These are phyloP conservation scores for Leucoagaricus sp. DNA, from an alignment of 1,284 basidiomycete species.

Conservation along the genomic window DNA sequence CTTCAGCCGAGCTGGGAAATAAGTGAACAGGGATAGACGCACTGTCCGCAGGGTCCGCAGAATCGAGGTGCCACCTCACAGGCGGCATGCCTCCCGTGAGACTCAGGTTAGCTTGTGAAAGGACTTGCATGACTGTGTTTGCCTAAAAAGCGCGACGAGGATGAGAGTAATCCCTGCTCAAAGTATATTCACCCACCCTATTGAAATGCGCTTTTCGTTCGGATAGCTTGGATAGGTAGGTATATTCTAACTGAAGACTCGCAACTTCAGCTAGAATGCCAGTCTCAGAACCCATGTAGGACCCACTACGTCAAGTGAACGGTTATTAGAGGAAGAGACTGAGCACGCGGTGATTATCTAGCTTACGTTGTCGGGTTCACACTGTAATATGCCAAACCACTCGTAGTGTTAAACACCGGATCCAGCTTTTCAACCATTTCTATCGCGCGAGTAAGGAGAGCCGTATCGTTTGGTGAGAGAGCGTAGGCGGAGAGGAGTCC, in stretches of 20 bases:
- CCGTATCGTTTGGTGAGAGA: slow-evolving; percentile 47
- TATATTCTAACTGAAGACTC: slow-evolving; percentile 58
- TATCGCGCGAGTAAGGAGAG: slow-evolving; percentile 51
- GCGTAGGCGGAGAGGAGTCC: slow-evolving; percentile 85
- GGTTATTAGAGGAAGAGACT: neutral
- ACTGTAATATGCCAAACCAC: slow-evolving; percentile 49
- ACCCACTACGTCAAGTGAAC: slow-evolving; percentile 23
- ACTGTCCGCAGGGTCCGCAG: slow-evolving; percentile 44
- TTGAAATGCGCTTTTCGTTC: slow-evolving; percentile 48
- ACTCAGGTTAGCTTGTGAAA: slow-evolving; percentile 46
- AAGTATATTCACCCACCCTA: slow-evolving; percentile 35
- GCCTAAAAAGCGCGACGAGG: slow-evolving; percentile 37
- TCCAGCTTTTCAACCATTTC: slow-evolving; percentile 52
- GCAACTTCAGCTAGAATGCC: slow-evolving; percentile 57
- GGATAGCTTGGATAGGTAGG: slow-evolving; percentile 57
- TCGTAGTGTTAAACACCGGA: slow-evolving; percentile 50
- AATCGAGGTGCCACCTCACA: slow-evolving; percentile 45
- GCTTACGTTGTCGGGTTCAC: slow-evolving; percentile 51
- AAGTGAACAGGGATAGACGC: slow-evolving; percentile 2
- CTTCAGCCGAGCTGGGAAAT: neutral
- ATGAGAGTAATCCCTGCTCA: neutral
- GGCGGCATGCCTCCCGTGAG: slow-evolving; percentile 57
- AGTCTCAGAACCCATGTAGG: slow-evolving; percentile 32
- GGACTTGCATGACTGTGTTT: slow-evolving; percentile 48
- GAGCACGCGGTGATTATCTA: neutral